Conservation (phyloP, 371 early-diverging fungal genomes). For the Circinella umbellata region DNA sequence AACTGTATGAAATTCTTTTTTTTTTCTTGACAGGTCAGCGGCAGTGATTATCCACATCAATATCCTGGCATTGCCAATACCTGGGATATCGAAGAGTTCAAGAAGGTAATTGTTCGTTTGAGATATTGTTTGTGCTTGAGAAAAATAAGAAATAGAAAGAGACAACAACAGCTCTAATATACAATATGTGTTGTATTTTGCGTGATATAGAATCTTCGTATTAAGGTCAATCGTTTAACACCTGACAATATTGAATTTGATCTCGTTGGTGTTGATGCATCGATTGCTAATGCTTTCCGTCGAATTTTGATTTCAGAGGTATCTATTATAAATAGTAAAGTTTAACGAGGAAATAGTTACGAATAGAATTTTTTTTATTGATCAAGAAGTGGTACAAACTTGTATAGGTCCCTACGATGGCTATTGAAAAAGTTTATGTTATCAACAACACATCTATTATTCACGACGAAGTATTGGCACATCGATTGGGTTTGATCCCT, state of each 20-base stretch:
- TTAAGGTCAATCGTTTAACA: slow-evolving; percentile 72
- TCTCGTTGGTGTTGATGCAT: slow-evolving; percentile 91
- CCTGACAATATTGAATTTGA: slow-evolving; percentile 92
- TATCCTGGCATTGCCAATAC: slow-evolving; percentile 61
- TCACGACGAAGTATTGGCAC: slow-evolving; percentile 98
- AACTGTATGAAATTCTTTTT: not conserved
- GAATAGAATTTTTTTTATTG: too few species aligned
- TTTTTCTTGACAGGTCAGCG: slow-evolving; percentile 52
- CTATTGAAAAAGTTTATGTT: slow-evolving; percentile 96
- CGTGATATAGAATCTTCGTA: slow-evolving; percentile 59
- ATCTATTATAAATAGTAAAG: not conserved
- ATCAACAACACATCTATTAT: slow-evolving; percentile 95
- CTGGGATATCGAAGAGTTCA: slow-evolving; percentile 68
- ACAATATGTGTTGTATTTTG: too few species aligned
- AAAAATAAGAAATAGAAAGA: not conserved
- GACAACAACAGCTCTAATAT: not conserved
- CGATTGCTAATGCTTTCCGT: slow-evolving; percentile 96
- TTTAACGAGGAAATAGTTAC: not conserved
- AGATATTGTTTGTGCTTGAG: too few species aligned
- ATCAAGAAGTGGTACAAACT: not conserved
- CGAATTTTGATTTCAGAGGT: slow-evolving; percentile 96
- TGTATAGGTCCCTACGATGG: slow-evolving; percentile 91
- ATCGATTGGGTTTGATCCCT: slow-evolving; percentile 97
- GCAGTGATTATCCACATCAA: slow-evolving; percentile 68
- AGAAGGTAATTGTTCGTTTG: slow-evolving; percentile 46